Conservation (phyloP, 176 grass and related monocot genomes). For the Oryza officinalis region DNA sequence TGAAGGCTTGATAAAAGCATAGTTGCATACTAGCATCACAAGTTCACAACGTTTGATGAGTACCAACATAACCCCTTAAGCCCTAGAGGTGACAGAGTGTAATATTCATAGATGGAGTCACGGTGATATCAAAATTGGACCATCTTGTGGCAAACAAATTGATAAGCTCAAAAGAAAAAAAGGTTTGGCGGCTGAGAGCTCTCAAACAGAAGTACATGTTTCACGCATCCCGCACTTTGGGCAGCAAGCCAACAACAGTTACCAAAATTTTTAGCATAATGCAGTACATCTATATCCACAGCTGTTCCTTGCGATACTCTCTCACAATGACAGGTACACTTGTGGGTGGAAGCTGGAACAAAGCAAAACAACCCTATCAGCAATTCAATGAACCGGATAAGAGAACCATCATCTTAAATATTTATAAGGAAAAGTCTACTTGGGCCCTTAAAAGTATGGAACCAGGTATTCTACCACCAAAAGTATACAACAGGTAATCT, state of each 20-base stretch:
- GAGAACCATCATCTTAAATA: neutral
- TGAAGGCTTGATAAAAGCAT: neutral
- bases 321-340: slow-evolving; percentile 81
- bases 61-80: neutral
- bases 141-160: slow-evolving; percentile 27
- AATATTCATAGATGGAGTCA: slow-evolving; percentile 39
- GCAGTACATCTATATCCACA: slow-evolving; percentile 66
- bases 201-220: slow-evolving; percentile 30
- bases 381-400: neutral
- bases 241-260: slow-evolving; percentile 13
- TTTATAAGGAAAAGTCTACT: neutral
- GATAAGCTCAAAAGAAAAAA: slow-evolving; percentile 18
- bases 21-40: neutral
- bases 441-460: neutral
- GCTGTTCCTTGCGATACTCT: slow-evolving; percentile 58
- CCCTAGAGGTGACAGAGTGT: slow-evolving; percentile 25
- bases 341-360: slow-evolving; percentile 67
- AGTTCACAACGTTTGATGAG: neutral
- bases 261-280: slow-evolving; percentile 41
- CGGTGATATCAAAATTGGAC: slow-evolving; percentile 35
- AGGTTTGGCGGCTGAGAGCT: slow-evolving; percentile 26
- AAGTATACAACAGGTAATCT: too few species aligned
- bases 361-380: neutral
- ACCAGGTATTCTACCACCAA: neutral
- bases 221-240: slow-evolving; percentile 1